Base-by-base conservation (phyloP, 2,329 filamentous ascomycete genomes). In the Epichloe sp. region DNA sequence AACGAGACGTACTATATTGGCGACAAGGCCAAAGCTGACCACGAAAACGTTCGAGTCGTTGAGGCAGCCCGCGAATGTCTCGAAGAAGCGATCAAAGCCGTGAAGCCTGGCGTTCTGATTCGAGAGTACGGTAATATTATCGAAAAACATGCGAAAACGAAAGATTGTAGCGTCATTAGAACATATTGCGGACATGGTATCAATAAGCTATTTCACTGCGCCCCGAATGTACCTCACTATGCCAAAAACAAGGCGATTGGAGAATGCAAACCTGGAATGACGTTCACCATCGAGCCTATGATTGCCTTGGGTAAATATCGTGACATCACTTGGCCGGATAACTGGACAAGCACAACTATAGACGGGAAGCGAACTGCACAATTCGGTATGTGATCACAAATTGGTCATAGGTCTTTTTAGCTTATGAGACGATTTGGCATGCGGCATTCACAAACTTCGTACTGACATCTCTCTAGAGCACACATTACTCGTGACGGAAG, bases 1-100 rank as follows among this genome's bases (percentile, higher is more conserved):
- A 98, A 98, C 72, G 93, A 98, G 73, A 98, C 93, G 12, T 98
- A 97, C 72, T 98, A 98, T 66, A 86, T 98, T 46, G 93, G 93
- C 52, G 86, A 94, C 59, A 88, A 86, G 63, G 87, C 93, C 42
- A 79, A 80, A 62, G 82, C 86, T 8, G 84, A 97, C 62, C 81
- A 88, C 0, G 90, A 97, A 59, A 80, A 86, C 3, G 88, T 97
- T 34, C 82, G 90, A 35, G 88, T 98, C 0, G 88, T 95, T 1
- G 93, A 98, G 70, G 82, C 90, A 5, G 82, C 93, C 17, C 80
- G 93, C 59, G 86, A 95, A 68, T 95, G 86, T 63, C 72, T 98
- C 41, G 84, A 95, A n/a, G 81, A 88, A 67, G 83, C 93, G 3
- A 97, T 97, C 64, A 84, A 88, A 66, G 74, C 89, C 14, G 89